Evolutionary conservation across 2,329 filamentous ascomycete species (phyloP).

Genomic region (Colletotrichum tanaceti): DNA sequence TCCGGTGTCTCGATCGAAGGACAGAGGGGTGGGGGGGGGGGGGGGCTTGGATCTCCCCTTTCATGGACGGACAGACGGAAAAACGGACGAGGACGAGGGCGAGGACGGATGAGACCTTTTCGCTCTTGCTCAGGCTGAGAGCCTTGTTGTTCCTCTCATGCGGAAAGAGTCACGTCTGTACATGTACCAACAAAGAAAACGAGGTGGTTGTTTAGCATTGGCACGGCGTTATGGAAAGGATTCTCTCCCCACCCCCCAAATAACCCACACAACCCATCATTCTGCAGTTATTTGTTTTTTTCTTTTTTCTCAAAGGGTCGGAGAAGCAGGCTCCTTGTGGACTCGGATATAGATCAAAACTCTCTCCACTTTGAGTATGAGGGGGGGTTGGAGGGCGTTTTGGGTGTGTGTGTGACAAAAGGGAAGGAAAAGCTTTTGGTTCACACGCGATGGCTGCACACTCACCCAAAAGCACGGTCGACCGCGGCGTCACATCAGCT

Average conservation of each 20-base stretch:
- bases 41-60: not conserved
- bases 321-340: not conserved
- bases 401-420: not conserved
- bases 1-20: constrained; percentile 1
- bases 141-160: not conserved
- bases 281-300: too few relatives aligned
- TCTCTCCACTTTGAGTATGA: constrained; percentile 33
- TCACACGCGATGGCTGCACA: not conserved
- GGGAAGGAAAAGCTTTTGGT: too few relatives aligned
- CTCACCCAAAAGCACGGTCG: not conserved
- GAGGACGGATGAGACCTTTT: too few relatives aligned
- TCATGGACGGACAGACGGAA: not conserved
- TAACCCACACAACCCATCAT: too few relatives aligned
- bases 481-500: not conserved
- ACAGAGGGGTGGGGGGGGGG: too few relatives aligned
- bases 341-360: constrained; percentile 11
- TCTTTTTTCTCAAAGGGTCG: not conserved
- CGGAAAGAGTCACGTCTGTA: constrained; percentile 8
- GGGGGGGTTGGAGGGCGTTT: not conserved
- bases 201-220: constrained; percentile 37
- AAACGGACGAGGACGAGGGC: too few relatives aligned
- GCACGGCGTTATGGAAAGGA: constrained; percentile 41
- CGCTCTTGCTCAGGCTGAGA: too few relatives aligned
- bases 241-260: not conserved
- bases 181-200: constrained; percentile 13